Percentiles rank a stretch among this genome's conserved stretches.
Conservation (phyloP, 78 protist species). For the Dictyostelium brefeldianum region DNA sequence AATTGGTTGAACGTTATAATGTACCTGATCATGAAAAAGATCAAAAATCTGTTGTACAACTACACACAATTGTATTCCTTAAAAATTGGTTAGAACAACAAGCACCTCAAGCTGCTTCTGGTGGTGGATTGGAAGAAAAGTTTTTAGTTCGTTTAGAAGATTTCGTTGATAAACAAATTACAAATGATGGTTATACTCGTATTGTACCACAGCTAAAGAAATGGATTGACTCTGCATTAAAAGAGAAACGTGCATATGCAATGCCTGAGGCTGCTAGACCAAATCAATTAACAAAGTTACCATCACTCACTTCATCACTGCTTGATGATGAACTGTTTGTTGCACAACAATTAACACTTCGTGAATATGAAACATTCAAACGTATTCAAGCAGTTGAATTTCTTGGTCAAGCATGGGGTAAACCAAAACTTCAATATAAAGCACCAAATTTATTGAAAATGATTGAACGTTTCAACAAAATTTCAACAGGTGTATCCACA, state of each 20-base stretch:
- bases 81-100: slow-evolving; percentile 84
- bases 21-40: slow-evolving; percentile 75
- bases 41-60: slow-evolving; percentile 61
- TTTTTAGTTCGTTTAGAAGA: slow-evolving; percentile 53
- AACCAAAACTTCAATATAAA: slow-evolving; percentile 82
- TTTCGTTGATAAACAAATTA: slow-evolving; percentile 26
- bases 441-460: slow-evolving; percentile 75
- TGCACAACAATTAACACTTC: slow-evolving; percentile 55
- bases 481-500: slow-evolving; percentile 86
- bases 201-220: slow-evolving; percentile 67
- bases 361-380: slow-evolving; percentile 68
- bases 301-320: slow-evolving; percentile 18
- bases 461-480: slow-evolving; percentile 81
- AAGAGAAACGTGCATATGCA: slow-evolving; percentile 68
- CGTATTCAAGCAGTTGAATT: slow-evolving; percentile 79
- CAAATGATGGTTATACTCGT: slow-evolving; percentile 55
- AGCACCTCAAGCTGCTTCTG: slow-evolving; percentile 77
- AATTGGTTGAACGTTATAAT: slow-evolving; percentile 68
- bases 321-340: slow-evolving; percentile 75
- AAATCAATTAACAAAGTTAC: not conserved
- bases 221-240: slow-evolving; percentile 52
- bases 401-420: slow-evolving; percentile 80
- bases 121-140: slow-evolving; percentile 79
- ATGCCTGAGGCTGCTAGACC: slow-evolving; percentile 69
- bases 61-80: slow-evolving; percentile 61